phyloP scores from a whole-genome alignment of 2,329 filamentous ascomycete species.

The Fusarium fracticaudum region DNA sequence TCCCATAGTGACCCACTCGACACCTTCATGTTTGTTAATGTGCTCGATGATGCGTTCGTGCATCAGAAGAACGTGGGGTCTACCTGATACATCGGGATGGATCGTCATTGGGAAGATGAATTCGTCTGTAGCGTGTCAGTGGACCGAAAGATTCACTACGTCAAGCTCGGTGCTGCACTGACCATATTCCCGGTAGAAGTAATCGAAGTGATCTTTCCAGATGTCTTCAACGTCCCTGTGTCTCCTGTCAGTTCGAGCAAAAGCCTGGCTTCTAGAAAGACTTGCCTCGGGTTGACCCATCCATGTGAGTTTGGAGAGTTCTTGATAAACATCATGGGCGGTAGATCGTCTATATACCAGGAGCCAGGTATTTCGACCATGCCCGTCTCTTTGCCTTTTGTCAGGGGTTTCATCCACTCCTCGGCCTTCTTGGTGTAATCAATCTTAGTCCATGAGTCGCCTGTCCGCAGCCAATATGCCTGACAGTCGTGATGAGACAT shows the following conservation, averaged over 20 bases:
- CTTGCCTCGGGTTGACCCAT: not conserved
- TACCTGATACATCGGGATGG: conserved; percentile 76
- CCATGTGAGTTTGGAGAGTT: conserved; percentile 2
- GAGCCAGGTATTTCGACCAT: conserved; percentile 69
- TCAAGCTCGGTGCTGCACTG: not conserved
- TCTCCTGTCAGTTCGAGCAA: not conserved
- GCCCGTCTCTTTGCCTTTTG: conserved; percentile 67
- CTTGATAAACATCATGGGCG: conserved; percentile 73
- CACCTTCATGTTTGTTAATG: conserved; percentile 69
- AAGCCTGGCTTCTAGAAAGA: accelerated
- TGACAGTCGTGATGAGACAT: conserved; percentile 73
- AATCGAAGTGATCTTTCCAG: not conserved
- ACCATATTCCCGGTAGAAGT: conserved; percentile 2
- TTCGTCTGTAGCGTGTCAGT: not conserved
- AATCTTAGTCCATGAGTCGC: conserved; percentile 75
- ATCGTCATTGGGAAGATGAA: conserved; percentile 72
- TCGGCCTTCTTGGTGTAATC: conserved; percentile 60
- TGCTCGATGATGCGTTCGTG: conserved; percentile 73
- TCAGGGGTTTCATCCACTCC: conserved; percentile 60
- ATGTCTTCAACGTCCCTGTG: not conserved
- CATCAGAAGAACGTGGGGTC: conserved; percentile 78
- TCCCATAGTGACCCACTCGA: conserved; percentile 75
- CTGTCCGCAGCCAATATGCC: conserved; percentile 70
- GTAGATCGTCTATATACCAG: conserved; percentile 75
- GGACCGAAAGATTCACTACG: accelerated